Conservation (phyloP, 2,329 filamentous ascomycete genomes). For the Orbilia javanica region DNA sequence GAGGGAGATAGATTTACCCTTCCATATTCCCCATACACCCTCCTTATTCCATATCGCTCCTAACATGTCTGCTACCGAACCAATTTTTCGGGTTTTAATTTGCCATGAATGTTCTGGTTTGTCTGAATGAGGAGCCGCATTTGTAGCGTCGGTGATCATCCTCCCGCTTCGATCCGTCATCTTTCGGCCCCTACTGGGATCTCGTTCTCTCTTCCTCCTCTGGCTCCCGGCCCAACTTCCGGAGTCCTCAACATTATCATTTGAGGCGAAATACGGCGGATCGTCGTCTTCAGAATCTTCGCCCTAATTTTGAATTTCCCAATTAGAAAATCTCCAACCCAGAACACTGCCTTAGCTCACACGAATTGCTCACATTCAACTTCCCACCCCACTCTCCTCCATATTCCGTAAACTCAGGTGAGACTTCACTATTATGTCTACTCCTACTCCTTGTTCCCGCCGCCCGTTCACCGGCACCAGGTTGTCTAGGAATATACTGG, state of each 20-base stretch:
- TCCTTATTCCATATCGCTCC: conserved; percentile 90
- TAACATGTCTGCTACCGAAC: conserved; percentile 74
- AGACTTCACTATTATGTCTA: conserved; percentile 58
- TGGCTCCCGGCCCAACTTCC: conserved; percentile 63
- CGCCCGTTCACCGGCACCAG: conserved; percentile 42
- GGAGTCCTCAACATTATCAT: conserved; percentile 61
- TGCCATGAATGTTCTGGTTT: conserved; percentile 81
- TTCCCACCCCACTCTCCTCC: conserved; percentile 52
- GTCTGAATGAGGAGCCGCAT: conserved; percentile 72
- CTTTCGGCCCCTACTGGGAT: conserved; percentile 59
- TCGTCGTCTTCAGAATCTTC: conserved; percentile 77
- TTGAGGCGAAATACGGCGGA: conserved; percentile 84
- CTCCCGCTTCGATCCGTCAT: conserved; percentile 68
- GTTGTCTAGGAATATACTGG: conserved; percentile 62
- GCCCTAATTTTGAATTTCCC: conserved; percentile 69
- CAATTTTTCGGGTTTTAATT: conserved; percentile 69
- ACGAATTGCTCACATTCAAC: conserved; percentile 29
- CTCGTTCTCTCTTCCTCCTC: conserved; percentile 44
- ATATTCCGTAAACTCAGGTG: conserved; percentile 57
- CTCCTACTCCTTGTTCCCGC: conserved; percentile 41
- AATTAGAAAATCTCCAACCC: conserved; percentile 37
- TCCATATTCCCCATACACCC: conserved; percentile 93
- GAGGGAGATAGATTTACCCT: conserved; percentile 67
- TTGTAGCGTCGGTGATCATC: conserved; percentile 64
- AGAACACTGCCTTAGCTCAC: background rate